phyloP scores from a whole-genome alignment of 2,329 filamentous ascomycete genomes.

The Colletotrichum sp. region DNA sequence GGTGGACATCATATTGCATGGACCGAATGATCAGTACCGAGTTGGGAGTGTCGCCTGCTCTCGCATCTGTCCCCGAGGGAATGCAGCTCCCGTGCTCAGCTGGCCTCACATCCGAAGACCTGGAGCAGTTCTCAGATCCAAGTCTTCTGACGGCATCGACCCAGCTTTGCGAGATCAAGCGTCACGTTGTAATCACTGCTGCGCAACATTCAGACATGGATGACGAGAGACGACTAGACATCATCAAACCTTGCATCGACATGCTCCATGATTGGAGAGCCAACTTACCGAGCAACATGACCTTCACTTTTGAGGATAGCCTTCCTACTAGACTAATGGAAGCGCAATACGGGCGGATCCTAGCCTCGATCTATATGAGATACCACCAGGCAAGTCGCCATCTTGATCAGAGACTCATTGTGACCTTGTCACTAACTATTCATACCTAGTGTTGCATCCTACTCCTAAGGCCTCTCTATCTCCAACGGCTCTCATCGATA shows the following conservation, averaged over 20 bases:
- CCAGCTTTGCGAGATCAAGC: slow-evolving; percentile 15
- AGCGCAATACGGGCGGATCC: background rate
- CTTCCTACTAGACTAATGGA: slow-evolving; percentile 6
- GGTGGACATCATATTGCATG: slow-evolving; percentile 22
- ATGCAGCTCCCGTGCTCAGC: background rate
- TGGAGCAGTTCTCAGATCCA: slow-evolving; percentile 12
- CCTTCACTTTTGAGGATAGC: background rate
- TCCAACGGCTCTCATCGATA: slow-evolving; percentile 6
- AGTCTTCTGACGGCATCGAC: background rate
- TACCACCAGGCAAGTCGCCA: slow-evolving; percentile 9
- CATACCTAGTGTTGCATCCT: slow-evolving; percentile 15
- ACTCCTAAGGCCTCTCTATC: slow-evolving; percentile 14
- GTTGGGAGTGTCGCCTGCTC: slow-evolving; percentile 7
- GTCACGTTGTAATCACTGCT: slow-evolving; percentile 1
- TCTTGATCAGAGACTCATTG: too few relatives aligned
- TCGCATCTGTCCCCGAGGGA: background rate
- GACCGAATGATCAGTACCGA: slow-evolving; percentile 14
- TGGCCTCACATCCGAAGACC: background rate
- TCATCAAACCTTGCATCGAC: slow-evolving; percentile 1
- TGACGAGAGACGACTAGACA: background rate
- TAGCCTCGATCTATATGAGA: slow-evolving; percentile 12
- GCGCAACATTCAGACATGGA: background rate
- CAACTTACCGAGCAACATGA: background rate
- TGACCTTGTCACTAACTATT: too few relatives aligned
- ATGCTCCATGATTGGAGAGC: slow-evolving; percentile 9